Base-by-base conservation (phyloP, 805 yeast genomes). In the Metschnikowia corniflorae region DNA sequence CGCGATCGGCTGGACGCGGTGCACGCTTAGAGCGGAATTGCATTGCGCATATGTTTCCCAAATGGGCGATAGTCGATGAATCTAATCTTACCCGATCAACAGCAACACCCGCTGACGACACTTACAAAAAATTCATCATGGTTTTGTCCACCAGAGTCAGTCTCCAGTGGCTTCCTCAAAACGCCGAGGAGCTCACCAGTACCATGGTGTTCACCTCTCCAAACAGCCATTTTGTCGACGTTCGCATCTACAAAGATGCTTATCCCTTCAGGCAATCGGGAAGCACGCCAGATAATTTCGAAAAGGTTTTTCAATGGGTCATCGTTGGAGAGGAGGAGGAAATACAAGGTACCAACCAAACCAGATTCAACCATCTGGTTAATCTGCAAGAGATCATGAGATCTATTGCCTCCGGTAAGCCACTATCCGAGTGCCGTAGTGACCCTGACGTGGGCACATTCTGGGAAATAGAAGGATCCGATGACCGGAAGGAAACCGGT, bases 301-400 rank as follows among this genome's bases (percentile, higher is more conserved):
- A 50, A 8, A 40, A 61, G 13, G 51, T 61, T 16, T 76, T 76
- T 44, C 78, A 79, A 47, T 75, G 82, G 81, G 75, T 70, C 1
- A 72, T 77, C 55, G 70, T 72, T 4, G 85, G 86, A 2, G 53
- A 52, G 1, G 76, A 75, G 33, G 58, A 58, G 12, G 55, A 58
- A 3, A 48, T 68, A 23, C 60, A 55, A 5, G 65, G 65, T 8
- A 57, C 67, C 2, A 55, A 52, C 28, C 55, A 51, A 31, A 54
- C 70, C 9, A 55, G 58, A 44, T 75, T 73, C 49, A 51, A 60
- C 20, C 73, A 70, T 45, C 60, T 60, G 29, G 60, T 71, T 36
- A 75, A 72, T 35, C 68, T 75, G 13, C 50, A 50, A 20, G 71
- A 55, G 16, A 59, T 71, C 16, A 23, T 43, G 24, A 48, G 55